Percentiles rank a stretch among this genome's conserved stretches.
These are phyloP conservation scores for Punica granatum DNA, from an alignment of 345 rosid genomes.

Conservation along the genomic window DNA sequence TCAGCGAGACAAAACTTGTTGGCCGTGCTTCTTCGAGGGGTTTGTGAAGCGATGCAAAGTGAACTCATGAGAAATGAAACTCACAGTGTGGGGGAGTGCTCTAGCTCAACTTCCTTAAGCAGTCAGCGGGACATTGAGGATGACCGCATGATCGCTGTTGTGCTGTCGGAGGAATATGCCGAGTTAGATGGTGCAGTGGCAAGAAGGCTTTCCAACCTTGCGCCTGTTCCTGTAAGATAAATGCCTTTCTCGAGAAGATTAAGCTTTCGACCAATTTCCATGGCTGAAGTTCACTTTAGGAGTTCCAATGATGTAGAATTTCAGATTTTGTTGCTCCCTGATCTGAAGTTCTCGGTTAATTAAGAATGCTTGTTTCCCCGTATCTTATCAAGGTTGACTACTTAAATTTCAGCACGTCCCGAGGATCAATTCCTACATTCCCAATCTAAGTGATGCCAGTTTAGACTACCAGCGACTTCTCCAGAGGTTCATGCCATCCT, in stretches of 20 bases:
- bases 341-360: background rate
- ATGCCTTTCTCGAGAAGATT: background rate
- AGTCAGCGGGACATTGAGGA: conserved; percentile 68
- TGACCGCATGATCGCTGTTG: conserved; percentile 79
- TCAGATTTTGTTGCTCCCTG: background rate
- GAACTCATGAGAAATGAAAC: conserved; percentile 25
- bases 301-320: background rate
- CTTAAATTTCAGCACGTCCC: conserved; percentile 60
- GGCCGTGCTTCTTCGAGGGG: background rate
- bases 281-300: background rate
- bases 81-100: conserved; percentile 49
- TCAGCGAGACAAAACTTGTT: background rate
- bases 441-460: conserved; percentile 66
- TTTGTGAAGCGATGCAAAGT: conserved; percentile 4
- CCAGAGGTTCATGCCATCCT: conserved; percentile 46
- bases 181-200: conserved; percentile 71
- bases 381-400: conserved; percentile 1
- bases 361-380: background rate
- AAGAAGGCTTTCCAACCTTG: conserved; percentile 67
- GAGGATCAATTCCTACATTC: conserved; percentile 70
- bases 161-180: conserved; percentile 72
- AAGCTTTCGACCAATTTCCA: background rate
- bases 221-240: conserved; percentile 58
- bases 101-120: conserved; percentile 78
- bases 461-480: conserved; percentile 88